A percentile compares a stretch with the other conserved stretches of the same genome.
These are phyloP conservation scores for Neurospora hispaniola DNA, from an alignment of 495 filamentous ascomycete species.

Conservation along the genomic window DNA sequence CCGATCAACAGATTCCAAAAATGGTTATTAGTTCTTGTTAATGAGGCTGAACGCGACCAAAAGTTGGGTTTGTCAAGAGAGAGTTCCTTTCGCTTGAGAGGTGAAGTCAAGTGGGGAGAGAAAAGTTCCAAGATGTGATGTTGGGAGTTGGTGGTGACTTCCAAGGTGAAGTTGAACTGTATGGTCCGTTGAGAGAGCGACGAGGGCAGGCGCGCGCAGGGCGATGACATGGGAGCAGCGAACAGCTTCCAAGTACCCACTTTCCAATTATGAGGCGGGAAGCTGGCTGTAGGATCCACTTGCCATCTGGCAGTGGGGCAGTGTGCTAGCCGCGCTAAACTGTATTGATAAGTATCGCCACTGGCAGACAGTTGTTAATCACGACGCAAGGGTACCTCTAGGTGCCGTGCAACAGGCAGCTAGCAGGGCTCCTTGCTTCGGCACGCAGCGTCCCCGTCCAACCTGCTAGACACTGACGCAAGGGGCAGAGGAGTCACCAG, in stretches of 20 bases:
- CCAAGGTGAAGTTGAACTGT: neutral
- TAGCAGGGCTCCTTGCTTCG: neutral
- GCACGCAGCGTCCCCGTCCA: neutral
- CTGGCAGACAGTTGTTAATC: constrained; percentile 20
- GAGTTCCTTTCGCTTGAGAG: neutral
- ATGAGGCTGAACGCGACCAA: neutral
- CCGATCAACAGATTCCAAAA: neutral
- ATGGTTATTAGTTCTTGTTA: neutral
- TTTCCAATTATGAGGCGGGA: neutral
- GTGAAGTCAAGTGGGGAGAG: neutral
- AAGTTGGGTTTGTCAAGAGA: neutral
- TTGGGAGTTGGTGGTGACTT: neutral
- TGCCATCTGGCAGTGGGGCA: neutral
- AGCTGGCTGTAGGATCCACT: neutral
- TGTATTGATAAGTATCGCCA: constrained; percentile 9
- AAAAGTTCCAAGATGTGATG: neutral
- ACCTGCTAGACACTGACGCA: neutral
- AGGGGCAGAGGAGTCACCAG: neutral
- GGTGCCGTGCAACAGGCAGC: neutral
- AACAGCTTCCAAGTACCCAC: neutral
- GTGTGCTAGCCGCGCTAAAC: neutral
- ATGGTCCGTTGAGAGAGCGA: neutral
- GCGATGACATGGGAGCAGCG: neutral
- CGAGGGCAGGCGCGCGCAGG: neutral
- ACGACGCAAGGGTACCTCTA: neutral